These are phyloP conservation scores for Canariomyces notabilis DNA, from an alignment of 2,329 filamentous ascomycete species.

Conservation along the genomic window DNA sequence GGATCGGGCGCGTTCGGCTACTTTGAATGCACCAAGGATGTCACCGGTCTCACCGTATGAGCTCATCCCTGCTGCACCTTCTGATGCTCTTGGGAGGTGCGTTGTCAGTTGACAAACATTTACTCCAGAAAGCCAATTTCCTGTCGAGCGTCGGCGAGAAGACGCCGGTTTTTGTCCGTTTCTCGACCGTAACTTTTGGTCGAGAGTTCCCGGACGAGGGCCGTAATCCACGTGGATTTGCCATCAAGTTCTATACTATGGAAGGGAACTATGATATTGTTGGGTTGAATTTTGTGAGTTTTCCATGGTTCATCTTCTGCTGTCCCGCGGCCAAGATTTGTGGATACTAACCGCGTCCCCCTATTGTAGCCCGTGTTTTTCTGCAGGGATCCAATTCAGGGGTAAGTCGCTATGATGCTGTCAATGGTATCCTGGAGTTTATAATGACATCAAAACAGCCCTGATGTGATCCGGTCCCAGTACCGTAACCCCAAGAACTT, in stretches of 20 bases:
- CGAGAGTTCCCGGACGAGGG: conserved; percentile 76
- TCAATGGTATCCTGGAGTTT: no score
- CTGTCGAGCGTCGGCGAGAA: conserved; percentile 24
- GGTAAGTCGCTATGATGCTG: no score
- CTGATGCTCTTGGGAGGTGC: background rate
- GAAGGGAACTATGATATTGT: conserved; percentile 74
- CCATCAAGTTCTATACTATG: conserved; percentile 69
- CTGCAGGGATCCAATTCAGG: conserved; percentile 69
- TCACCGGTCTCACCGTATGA: conserved; percentile 49
- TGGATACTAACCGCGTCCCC: no score
- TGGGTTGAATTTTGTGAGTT: conserved; percentile 56
- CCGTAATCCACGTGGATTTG: conserved; percentile 74
- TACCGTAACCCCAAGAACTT: conserved; percentile 67
- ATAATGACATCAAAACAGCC: no score
- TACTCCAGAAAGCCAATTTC: conserved; percentile 37
- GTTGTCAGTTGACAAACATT: background rate
- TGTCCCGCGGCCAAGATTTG: no score
- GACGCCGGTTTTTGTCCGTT: conserved; percentile 65
- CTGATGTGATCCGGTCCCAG: conserved; percentile 55
- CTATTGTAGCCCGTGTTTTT: conserved; percentile 56
- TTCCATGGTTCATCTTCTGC: no score
- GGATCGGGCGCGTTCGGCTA: conserved; percentile 36
- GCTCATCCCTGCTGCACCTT: no score
- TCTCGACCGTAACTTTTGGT: conserved; percentile 71
- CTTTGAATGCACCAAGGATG: conserved; percentile 60